phyloP scores from a whole-genome alignment of 2,329 filamentous ascomycete species.

The Fusarium nisikadoi region DNA sequence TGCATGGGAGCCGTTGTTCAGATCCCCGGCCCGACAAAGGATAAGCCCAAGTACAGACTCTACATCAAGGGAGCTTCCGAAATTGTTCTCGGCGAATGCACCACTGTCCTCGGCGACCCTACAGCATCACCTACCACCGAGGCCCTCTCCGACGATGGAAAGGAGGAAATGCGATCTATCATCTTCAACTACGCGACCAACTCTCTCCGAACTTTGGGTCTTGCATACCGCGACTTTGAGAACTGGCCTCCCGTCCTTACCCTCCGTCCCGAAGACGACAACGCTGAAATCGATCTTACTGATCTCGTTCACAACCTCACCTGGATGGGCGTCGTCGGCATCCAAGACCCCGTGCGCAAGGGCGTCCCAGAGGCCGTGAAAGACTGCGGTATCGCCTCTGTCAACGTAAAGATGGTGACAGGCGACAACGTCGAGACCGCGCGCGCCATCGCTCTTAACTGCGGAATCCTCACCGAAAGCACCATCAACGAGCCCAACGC shows the following conservation, averaged over 20 bases:
- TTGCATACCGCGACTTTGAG: constrained; percentile 77
- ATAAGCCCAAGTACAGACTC: constrained; percentile 55
- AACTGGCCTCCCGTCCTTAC: constrained; percentile 74
- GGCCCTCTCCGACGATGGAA: constrained; percentile 53
- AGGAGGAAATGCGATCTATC: constrained; percentile 61
- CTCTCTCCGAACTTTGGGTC: constrained; percentile 77
- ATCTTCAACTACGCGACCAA: constrained; percentile 70
- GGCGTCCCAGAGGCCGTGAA: constrained; percentile 71
- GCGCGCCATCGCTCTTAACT: constrained; percentile 57
- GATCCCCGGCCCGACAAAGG: constrained; percentile 48
- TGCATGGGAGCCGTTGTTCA: constrained; percentile 67
- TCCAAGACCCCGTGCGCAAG: constrained; percentile 73
- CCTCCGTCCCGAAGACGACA: constrained; percentile 66
- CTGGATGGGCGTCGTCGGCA: constrained; percentile 65
- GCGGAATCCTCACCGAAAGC: constrained; percentile 63
- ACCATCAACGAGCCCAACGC: constrained; percentile 58
- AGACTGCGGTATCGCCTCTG: constrained; percentile 71
- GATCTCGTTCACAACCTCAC: constrained; percentile 57
- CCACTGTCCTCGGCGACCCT: constrained; percentile 64
- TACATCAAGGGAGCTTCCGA: constrained; percentile 68
- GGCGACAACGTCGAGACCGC: constrained; percentile 58
- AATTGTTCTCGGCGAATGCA: constrained; percentile 61
- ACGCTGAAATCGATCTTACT: constrained; percentile 57
- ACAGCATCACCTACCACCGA: constrained; percentile 47
- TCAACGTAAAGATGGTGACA: constrained; percentile 73